Base-by-base conservation (phyloP, 2,329 filamentous ascomycete species). In the Sclerotinia trifoliorum region DNA sequence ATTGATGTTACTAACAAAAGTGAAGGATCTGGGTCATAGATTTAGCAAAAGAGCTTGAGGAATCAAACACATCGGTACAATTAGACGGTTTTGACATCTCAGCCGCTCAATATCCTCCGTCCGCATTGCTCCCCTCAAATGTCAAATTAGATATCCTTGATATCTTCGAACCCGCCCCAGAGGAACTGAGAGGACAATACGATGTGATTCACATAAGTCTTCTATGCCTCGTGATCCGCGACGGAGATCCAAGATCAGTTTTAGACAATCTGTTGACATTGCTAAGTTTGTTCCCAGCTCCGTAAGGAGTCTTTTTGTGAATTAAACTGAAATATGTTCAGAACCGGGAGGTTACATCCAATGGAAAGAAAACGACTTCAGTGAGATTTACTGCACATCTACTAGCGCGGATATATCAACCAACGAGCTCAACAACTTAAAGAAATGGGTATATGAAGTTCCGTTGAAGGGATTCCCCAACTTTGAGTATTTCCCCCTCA, bases 321-420 rank as follows among this genome's bases (percentile, higher is more conserved):
- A 54, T 35, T 17, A 6, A 13, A 26, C 24, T 51, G 13, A 57
- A 4, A 44, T 19, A 11, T n/a, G 17, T 62, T 15, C 54, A 67
- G 65, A 35, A 15, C 65, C 65, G 6, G 65, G 65, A 4, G 65
- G 65, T 26, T 62, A 67, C 29, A 62, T 67, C 19, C 65, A 67
- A 35, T 67, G 65, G 65, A 60, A 67, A 19, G 65, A 62, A 17
- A 21, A 10, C 15, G 65, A 67, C 32, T 61, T 62, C 46, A 35
- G 46, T 11, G 21, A 11, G 8, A 44, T 66, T 5, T 26, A 6
- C 7, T 62, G 55, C 24, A 61, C 32, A n/a, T 29, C 55, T 44
- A 29, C 29, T 8, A 52, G 21, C 19, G 55, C 65, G 4, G 56
- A 51, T 4, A 19, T 54, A 24, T 17, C 46, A 42, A 52, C 44